Conservation (phyloP, 208 protist genomes). For the Trypanosoma lewisi region DNA sequence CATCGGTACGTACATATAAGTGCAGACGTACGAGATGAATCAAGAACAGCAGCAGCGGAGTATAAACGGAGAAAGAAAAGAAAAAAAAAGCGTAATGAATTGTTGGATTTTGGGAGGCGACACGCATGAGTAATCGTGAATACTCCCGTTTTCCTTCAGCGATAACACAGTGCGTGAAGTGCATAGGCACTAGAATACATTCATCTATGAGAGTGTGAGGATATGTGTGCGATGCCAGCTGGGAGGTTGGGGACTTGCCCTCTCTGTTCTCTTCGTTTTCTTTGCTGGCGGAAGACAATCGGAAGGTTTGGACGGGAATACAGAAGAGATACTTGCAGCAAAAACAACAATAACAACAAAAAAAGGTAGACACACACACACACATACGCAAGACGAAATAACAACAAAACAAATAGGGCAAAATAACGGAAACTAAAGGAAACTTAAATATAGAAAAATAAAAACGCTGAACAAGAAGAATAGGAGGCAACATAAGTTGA, state of each 20-base stretch:
- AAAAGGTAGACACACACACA: background rate
- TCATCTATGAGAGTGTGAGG: too few species aligned
- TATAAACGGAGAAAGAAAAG: background rate
- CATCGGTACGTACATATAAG: too few species aligned
- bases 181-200: too few species aligned
- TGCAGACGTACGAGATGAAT: too few species aligned
- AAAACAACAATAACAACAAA: constrained; percentile 17
- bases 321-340: background rate
- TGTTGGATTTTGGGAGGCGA: background rate
- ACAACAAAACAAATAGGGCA: constrained; percentile 7
- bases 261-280: too few species aligned
- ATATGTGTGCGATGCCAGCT: too few species aligned
- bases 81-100: background rate
- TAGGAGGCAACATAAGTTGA: constrained; percentile 2
- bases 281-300: too few species aligned
- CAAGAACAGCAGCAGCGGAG: too few species aligned
- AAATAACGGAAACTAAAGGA: constrained; percentile 20
- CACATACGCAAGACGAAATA: constrained; percentile 11
- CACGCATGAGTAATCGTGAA: too few species aligned
- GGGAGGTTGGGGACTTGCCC: too few species aligned
- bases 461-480: constrained; percentile 5
- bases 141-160: too few species aligned
- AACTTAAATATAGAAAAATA: constrained; percentile 5
- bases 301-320: background rate
- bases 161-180: too few species aligned